These are phyloP conservation scores for Paramecium bursaria DNA, from an alignment of 73 alveolate species.

Conservation along the genomic window DNA sequence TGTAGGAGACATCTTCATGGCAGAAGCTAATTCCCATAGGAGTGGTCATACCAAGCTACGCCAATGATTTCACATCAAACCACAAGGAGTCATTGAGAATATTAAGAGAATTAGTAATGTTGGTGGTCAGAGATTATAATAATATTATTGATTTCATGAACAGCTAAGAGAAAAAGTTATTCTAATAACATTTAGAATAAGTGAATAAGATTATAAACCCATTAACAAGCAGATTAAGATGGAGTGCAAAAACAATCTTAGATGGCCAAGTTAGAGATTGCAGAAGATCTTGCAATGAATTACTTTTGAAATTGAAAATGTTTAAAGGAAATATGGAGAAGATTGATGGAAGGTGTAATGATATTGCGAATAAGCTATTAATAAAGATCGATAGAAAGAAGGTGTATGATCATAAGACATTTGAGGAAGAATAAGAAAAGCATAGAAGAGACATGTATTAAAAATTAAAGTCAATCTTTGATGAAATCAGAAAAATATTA, in stretches of 20 bases:
- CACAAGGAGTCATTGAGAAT: slow-evolving; percentile 85
- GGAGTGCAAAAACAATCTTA: slow-evolving; percentile 82
- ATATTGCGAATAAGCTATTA: slow-evolving; percentile 75
- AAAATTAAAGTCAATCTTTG: slow-evolving; percentile 74
- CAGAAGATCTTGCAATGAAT: slow-evolving; percentile 85
- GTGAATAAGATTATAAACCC: slow-evolving; percentile 83
- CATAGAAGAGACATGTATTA: slow-evolving; percentile 73
- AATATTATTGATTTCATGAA: slow-evolving; percentile 82
- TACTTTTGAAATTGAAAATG: slow-evolving; percentile 82
- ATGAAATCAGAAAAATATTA: slow-evolving; percentile 75
- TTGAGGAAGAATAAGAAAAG: slow-evolving; percentile 83
- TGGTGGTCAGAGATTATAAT: slow-evolving; percentile 91
- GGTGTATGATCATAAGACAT: slow-evolving; percentile 75
- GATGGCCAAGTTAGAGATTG: slow-evolving; percentile 83
- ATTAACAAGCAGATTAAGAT: slow-evolving; percentile 79
- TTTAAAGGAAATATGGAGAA: slow-evolving; percentile 81
- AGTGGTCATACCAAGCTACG: slow-evolving; percentile 76
- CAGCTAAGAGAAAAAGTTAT: slow-evolving; percentile 79
- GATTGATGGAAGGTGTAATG: slow-evolving; percentile 81
- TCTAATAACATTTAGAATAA: slow-evolving; percentile 81
- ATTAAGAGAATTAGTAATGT: slow-evolving; percentile 88
- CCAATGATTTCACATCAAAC: slow-evolving; percentile 71
- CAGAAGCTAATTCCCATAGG: slow-evolving; percentile 85
- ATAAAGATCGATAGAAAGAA: slow-evolving; percentile 78
- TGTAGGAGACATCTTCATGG: slow-evolving; percentile 89